Base-by-base conservation (phyloP, 495 filamentous ascomycete species). In the Elasticomyces elasticus region DNA sequence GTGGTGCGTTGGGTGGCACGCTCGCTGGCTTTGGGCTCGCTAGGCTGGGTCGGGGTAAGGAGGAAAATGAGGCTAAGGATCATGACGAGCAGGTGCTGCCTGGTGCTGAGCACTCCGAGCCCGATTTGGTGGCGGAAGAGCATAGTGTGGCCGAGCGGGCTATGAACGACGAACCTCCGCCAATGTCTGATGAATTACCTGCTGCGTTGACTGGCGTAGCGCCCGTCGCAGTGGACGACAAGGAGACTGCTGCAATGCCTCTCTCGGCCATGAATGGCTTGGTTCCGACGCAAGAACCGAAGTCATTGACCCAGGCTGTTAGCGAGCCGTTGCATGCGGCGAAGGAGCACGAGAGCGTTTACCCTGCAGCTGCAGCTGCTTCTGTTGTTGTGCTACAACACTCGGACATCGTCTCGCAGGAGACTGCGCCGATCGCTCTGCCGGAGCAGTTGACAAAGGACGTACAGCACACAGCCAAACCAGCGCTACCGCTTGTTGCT, bases 11-110 rank as follows among this genome's bases (percentile, higher is more conserved):
- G n/a, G 57, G 54, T 12, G 64, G 51, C 41, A 62, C 52, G 11
- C 54, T 65, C 23, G 58, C 61, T 48, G 59, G 62, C 35, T 55
- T 66, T 23, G 64, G 62, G 2, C 43, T 63, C 22, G 58, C 52
- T 3, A 28, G 57, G 11, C 9, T 55, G 7, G 31, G 12, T 11
- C 27, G 23, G 30, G 41, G 49, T n/a, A 54, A 40, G 30, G 24
- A 48, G 5, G 43, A 30, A n/a, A n/a, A n/a, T n/a, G n/a, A n/a
- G n/a, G n/a, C n/a, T n/a, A n/a, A n/a, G 12, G 33, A 46, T 19
- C 6, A 47, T 2, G 49, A 46, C 23, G 45, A 27, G 25, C 26
- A 54, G 42, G 56, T 38, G 17, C 40, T 17, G 12, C 2, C 56
- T 10, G 37, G 37, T 25, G 56, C 25, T 45, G 27, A 38, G 19